phyloP scores from a whole-genome alignment of 176 grass and related monocot species.

The Oryza punctata region DNA sequence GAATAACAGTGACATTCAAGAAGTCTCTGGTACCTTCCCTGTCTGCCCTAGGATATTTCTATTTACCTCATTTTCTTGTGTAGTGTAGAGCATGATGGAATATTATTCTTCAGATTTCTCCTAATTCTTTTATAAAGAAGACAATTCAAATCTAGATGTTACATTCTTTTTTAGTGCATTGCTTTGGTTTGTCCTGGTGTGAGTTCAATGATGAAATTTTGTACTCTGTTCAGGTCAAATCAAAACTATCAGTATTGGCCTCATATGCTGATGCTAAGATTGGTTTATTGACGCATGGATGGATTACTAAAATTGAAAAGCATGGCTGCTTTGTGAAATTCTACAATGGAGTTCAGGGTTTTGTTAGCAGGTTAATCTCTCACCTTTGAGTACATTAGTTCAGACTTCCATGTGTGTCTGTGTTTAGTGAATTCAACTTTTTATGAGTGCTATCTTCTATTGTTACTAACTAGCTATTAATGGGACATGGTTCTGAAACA shows the following conservation, averaged over 20 bases:
- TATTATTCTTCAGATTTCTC: conserved; percentile 15
- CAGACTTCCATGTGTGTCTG: not conserved
- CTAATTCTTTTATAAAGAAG: conserved; percentile 13
- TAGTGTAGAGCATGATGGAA: not conserved
- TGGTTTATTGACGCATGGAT: conserved; percentile 88
- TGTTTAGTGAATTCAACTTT: not conserved
- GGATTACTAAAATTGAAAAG: conserved; percentile 97
- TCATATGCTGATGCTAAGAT: conserved; percentile 89
- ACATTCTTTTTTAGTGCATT: conserved; percentile 11
- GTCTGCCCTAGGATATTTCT: not conserved
- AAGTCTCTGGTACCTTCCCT: conserved; percentile 75
- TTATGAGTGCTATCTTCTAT: not conserved
- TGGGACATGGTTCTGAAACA: conserved; percentile 25
- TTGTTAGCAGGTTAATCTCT: conserved; percentile 72
- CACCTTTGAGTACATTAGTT: not conserved
- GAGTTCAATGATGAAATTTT: not conserved
- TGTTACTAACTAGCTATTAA: not conserved
- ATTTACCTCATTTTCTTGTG: not conserved
- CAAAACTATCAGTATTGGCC: conserved; percentile 78
- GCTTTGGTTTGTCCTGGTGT: conserved; percentile 5
- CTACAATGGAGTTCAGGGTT: conserved; percentile 90
- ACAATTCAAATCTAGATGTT: not conserved
- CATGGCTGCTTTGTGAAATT: conserved; percentile 94
- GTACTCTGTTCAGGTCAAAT: conserved; percentile 74
- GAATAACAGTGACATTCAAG: conserved; percentile 94